Evolutionary conservation across 306 rosid species (phyloP), one percentile per base, ranked within the genome.

Genomic region (Carpinus fangiana): DNA sequence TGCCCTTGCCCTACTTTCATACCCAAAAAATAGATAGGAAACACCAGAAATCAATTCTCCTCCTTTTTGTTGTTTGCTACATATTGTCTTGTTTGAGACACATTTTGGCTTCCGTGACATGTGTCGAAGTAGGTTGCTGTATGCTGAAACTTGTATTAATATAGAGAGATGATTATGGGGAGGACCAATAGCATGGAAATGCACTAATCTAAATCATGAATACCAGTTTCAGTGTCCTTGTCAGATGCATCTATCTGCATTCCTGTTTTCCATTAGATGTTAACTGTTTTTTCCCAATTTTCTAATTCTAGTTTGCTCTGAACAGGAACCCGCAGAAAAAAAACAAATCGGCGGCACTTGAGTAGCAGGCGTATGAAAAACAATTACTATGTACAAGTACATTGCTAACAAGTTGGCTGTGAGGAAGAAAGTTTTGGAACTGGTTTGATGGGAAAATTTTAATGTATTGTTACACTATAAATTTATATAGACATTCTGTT

Each of bases 321-420:
- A 72, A 79, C 91, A 91, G 92, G 84, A 73, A 71, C 9, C 34
- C 79, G 52, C 47, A 82, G 90, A 81, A 81, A 86, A 84, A 88
- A 74, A 78, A 41, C 53, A 72, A 38, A 81, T 48, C 14, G 77
- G 70, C 13, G 82, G 81, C 51, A 43, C 45, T 14, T 78, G 81
- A 84, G 78, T 54, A 56, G 31, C 9, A 41, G 43, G 10, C 57
- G 20, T 46, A 62, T 17, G 78, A 70, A 13, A 38, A 46, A 59
- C 28, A 14, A 20, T 67, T 23, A 8, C 23, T 6, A 18, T n/a
- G 18, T 38, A 12, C 69, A 28, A 67, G 72, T 43, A 41, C 21
- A 41, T 67, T 11, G 31, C 31, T 18, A 62, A 28, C 41, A 67
- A 67, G 12, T 18, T 41, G 16, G 51, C 31, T n/a, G 13, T 23